Evolutionary conservation across 129 eudicot genomes (phyloP), one percentile per base, ranked within the genome.

Genomic region (Kitagawia praeruptora): DNA sequence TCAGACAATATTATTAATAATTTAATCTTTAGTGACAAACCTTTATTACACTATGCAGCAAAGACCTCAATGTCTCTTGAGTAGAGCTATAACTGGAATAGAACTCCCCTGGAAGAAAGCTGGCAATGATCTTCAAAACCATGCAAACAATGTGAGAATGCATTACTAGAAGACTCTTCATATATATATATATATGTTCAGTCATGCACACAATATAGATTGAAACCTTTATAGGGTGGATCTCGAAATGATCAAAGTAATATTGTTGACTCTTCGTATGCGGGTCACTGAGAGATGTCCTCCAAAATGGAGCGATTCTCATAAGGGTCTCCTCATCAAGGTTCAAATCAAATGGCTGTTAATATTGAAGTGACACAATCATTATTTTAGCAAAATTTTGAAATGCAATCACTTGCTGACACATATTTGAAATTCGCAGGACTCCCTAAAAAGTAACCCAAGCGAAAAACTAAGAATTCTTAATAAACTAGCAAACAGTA

Each of bases 181-280:
- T 38, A 16, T 2, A 70, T 1, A 16, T 38, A 16, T 2, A 70
- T 1, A 64, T 78, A 45, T 41, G 42, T 63, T 23, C 37, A 40
- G 69, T 75, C 63, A 10, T 46, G 77, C 12, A 77, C 27, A 61
- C 49, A 75, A 70, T 49, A 47, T 53, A 79, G 74, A 28, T 48
- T 34, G 76, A 81, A 79, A 92, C 99, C 97, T 92, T 96, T 75
- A 96, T 80, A 53, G 99, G 99, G 85, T 92, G 99, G 76, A 96
- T 92, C 88, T 92, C 99, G 84, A 96, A 96, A 89, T 90, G 99
- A 80, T 92, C 99, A 81, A 96, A 89, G 88, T 96, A 96, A 86
- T 96, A 96, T 64, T 92, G 96, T 78, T 61, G 97, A 88, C 98
- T 86, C 28, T 91, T 94, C 67, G 92, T 61, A 82, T 78, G 89